Evolutionary conservation across 1,284 basidiomycete species (phyloP), one percentile per base, ranked within the genome.

Genomic region (Anthracocystis walkeri): DNA sequence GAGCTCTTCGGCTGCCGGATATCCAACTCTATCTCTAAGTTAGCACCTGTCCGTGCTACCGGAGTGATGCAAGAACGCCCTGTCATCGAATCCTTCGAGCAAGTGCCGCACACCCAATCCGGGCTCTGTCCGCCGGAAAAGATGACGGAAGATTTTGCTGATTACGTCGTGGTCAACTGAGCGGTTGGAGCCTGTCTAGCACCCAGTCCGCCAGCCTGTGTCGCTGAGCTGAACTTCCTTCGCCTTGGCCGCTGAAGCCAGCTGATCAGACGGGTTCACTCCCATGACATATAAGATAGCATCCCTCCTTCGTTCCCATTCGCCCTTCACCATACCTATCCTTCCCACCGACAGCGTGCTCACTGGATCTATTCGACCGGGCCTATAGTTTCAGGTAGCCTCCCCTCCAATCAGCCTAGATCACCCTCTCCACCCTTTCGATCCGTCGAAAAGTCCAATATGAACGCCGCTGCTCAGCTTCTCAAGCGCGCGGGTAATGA

Each of bases 401-500:
- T 44, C 21, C 33, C 14, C 20, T 40, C 33, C 38, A 31, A 41
- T 14, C 20, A 42, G 14, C 33, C 31, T 16, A 38, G 10, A 35
- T n/a, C 31, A 7, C 12, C 25, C 35, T 18, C 31, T 38, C 27
- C 56, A 41, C 25, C 55, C 18, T 29, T 48, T n/a, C 41, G 31
- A 48, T 18, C 27, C 42, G 21, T 42, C 40, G 48, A 42, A 20
- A 48, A 21, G 38, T 21, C 53, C 59, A 67, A 53, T 29, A 74
- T 74, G 71, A 51, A 62, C 61, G 46, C 58, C 31, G 58, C 48
- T 23, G n/a, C 42, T 2, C 29, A 74, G 49, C 29, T 74, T 14
- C 18, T 68, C 58, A 67, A 65, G 65, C 71, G 71, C 29, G 77
- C 74, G n/a, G 77, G 75, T 49, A 80, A 79, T 53, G 50, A 67